phyloP scores from a whole-genome alignment of 228 moss, liverwort and hornwort species.

The Sphagnum fallax region DNA sequence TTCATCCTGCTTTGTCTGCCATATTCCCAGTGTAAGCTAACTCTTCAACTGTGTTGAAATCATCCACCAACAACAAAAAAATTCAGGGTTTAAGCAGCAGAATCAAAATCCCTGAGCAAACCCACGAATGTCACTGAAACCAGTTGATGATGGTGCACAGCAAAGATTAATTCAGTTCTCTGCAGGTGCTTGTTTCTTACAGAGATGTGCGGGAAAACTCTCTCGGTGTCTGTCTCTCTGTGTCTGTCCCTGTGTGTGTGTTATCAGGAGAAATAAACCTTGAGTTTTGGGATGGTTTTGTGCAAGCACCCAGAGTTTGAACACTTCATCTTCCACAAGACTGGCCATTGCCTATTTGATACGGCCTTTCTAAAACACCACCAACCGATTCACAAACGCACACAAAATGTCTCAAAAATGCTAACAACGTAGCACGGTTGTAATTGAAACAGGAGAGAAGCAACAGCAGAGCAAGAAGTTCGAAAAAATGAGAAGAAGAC shows the following conservation, averaged over 20 bases:
- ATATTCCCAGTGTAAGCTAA: neutral
- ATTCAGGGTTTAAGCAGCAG: neutral
- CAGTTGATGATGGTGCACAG: neutral
- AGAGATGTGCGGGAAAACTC: too few species aligned
- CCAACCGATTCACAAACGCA: too few species aligned
- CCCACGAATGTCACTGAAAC: neutral
- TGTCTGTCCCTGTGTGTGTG: too few species aligned
- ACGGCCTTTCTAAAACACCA: slow-evolving; percentile 10
- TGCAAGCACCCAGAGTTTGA: slow-evolving; percentile 88
- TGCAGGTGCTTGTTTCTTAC: too few species aligned
- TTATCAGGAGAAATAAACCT: slow-evolving; percentile 21
- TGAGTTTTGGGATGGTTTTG: slow-evolving; percentile 93
- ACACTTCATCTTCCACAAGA: slow-evolving; percentile 92
- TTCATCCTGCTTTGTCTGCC: neutral
- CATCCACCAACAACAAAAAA: neutral
- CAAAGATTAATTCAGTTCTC: neutral
- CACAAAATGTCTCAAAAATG: too few species aligned
- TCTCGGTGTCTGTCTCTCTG: too few species aligned
- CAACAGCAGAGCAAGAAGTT: too few species aligned
- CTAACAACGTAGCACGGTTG: too few species aligned
- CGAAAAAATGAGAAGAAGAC: too few species aligned
- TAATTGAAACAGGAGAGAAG: too few species aligned
- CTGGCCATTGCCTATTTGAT: slow-evolving; percentile 61
- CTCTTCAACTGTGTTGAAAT: neutral
- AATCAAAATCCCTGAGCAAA: neutral